Conservation (phyloP, 2,329 filamentous ascomycete species). For the Aspergillus sp. region DNA sequence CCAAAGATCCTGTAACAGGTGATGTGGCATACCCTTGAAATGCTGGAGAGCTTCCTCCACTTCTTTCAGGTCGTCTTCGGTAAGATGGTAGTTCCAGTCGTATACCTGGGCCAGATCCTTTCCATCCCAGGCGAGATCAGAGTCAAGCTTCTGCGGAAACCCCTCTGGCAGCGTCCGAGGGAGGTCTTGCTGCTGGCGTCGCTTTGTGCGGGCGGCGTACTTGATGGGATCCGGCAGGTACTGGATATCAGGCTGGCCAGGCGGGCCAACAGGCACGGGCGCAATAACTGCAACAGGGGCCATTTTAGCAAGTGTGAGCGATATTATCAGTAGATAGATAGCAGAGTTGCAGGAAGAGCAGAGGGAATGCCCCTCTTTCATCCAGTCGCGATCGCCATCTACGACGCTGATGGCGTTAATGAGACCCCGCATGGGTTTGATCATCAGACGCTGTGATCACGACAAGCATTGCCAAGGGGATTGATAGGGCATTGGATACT, state of each 20-base stretch:
- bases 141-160: slow-evolving; percentile 42
- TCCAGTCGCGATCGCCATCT: not conserved
- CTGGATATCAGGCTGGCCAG: slow-evolving; percentile 30
- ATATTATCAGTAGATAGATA: not conserved
- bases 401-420: not conserved
- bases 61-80: slow-evolving; percentile 40
- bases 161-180: slow-evolving; percentile 35
- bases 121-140: slow-evolving; percentile 50
- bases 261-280: not conserved
- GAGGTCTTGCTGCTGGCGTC: slow-evolving; percentile 23
- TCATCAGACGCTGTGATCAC: not conserved
- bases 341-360: not conserved
- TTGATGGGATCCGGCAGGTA: slow-evolving; percentile 30
- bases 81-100: slow-evolving; percentile 44
- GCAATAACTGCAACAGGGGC: not conserved
- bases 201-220: slow-evolving; percentile 21
- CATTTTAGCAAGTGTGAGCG: not conserved
- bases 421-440: not conserved
- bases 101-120: slow-evolving; percentile 36
- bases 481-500: not conserved
- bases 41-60: slow-evolving; percentile 43
- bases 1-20: not conserved
- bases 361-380: not conserved
- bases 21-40: slow-evolving; percentile 38
- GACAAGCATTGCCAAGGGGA: not conserved